Percentiles rank a stretch among this genome's conserved stretches.
These are phyloP conservation scores for Thraustotheca clavata DNA, from an alignment of 352 stramenopile genomes.

Conservation along the genomic window DNA sequence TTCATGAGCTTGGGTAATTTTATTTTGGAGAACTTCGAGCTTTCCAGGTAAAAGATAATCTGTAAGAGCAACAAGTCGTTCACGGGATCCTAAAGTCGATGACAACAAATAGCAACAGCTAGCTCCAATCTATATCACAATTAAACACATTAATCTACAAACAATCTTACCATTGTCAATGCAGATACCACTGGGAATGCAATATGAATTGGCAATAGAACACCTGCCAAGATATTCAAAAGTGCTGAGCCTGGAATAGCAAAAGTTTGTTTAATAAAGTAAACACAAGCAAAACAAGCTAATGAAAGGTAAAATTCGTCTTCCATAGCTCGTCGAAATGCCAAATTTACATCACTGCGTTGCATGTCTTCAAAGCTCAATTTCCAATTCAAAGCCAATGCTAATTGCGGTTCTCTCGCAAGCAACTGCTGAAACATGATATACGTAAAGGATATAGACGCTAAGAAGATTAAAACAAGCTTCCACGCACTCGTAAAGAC, in stretches of 20 bases:
- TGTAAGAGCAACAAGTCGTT: slow-evolving; percentile 46
- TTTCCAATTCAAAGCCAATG: not conserved
- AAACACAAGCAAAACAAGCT: slow-evolving; percentile 55
- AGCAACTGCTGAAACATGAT: slow-evolving; percentile 6
- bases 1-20: slow-evolving; percentile 44
- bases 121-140: slow-evolving; percentile 31
- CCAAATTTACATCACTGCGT: slow-evolving; percentile 5
- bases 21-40: slow-evolving; percentile 34
- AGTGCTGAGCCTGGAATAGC: slow-evolving; percentile 67
- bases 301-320: slow-evolving; percentile 60
- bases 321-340: slow-evolving; percentile 44
- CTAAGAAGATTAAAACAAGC: slow-evolving; percentile 5
- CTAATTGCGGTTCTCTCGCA: not conserved
- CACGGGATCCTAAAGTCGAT: slow-evolving; percentile 44
- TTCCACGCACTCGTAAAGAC: not conserved
- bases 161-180: slow-evolving; percentile 34
- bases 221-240: slow-evolving; percentile 67
- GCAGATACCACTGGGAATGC: slow-evolving; percentile 58
- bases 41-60: slow-evolving; percentile 54
- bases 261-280: slow-evolving; percentile 83
- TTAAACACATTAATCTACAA: not conserved
- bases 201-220: slow-evolving; percentile 46
- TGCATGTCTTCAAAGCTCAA: slow-evolving; percentile 20
- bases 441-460: slow-evolving; percentile 3
- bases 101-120: slow-evolving; percentile 71